Evolutionary conservation across 176 grass and related monocot species (phyloP).

Genomic region (Aechmea fasciata): DNA sequence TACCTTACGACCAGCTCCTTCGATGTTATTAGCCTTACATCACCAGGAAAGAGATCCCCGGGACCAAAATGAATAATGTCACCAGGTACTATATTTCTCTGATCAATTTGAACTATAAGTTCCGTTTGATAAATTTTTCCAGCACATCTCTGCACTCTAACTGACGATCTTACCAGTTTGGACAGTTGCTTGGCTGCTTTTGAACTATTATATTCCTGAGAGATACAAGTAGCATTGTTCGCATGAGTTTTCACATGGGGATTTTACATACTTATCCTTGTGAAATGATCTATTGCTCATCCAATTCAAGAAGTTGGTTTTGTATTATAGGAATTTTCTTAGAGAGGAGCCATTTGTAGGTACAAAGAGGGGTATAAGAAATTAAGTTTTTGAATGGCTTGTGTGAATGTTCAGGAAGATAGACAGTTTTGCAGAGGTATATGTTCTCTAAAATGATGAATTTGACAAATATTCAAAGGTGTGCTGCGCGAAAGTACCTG

Average conservation of each 20-base stretch:
- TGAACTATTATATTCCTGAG: slow-evolving; percentile 35
- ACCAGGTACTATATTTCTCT: slow-evolving; percentile 36
- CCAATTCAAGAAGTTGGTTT: no score
- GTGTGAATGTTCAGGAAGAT: no score
- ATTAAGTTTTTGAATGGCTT: background rate
- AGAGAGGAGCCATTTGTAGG: no score
- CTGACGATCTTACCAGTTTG: slow-evolving; percentile 23
- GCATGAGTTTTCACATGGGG: background rate
- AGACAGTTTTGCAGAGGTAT: no score
- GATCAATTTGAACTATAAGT: slow-evolving; percentile 36
- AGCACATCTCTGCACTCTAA: slow-evolving; percentile 38
- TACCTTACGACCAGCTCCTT: slow-evolving; percentile 37
- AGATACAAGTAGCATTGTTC: background rate
- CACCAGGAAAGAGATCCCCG: slow-evolving; percentile 36
- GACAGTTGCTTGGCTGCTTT: slow-evolving; percentile 30
- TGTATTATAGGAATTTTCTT: no score
- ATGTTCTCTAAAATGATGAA: no score
- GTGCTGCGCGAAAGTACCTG: slow-evolving; percentile 13
- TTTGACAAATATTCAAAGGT: no score
- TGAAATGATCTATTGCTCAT: no score
- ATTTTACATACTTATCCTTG: background rate
- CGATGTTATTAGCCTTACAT: slow-evolving; percentile 32
- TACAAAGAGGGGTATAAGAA: background rate
- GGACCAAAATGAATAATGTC: slow-evolving; percentile 38
- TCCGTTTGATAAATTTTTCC: slow-evolving; percentile 30